A percentile compares a stretch with the other conserved stretches of the same genome.
phyloP scores from a whole-genome alignment of 2,329 filamentous ascomycete genomes.

The Calonectria hawksworthii region DNA sequence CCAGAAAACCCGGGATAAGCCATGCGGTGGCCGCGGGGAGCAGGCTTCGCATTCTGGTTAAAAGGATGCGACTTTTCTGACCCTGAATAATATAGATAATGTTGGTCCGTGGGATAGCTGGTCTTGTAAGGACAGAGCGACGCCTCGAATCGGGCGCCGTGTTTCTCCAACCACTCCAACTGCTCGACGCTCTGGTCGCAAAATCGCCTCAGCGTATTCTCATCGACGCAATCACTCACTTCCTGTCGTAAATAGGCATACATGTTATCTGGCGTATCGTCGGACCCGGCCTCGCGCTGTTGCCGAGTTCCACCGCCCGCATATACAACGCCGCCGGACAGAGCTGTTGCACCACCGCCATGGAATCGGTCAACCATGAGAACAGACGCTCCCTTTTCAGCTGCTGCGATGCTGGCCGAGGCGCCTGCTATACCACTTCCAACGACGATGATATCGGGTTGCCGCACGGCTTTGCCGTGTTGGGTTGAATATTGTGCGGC shows the following conservation, averaged over 20 bases:
- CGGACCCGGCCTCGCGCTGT: background rate
- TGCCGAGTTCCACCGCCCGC: background rate
- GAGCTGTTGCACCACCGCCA: background rate
- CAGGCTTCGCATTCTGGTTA: background rate
- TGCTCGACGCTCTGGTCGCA: background rate
- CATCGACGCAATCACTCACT: background rate
- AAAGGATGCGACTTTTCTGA: constrained; percentile 6
- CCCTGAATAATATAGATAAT: background rate
- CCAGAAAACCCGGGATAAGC: background rate
- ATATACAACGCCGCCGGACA: constrained; percentile 1
- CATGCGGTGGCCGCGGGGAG: background rate
- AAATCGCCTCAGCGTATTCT: background rate
- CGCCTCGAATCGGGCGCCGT: constrained; percentile 8
- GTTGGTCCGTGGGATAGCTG: background rate
- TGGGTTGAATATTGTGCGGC: background rate
- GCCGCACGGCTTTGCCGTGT: background rate
- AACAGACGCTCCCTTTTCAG: background rate
- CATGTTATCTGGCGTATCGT: background rate
- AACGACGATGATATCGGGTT: background rate
- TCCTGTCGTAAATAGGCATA: background rate
- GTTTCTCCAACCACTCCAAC: constrained; percentile 14
- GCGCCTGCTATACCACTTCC: background rate
- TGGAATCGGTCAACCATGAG: background rate
- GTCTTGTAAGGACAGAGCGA: constrained; percentile 11
- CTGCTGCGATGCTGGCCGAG: background rate